Evolutionary conservation across 2,329 filamentous ascomycete species (phyloP), one percentile per base, ranked within the genome.

Genomic region (Nemania sp.): DNA sequence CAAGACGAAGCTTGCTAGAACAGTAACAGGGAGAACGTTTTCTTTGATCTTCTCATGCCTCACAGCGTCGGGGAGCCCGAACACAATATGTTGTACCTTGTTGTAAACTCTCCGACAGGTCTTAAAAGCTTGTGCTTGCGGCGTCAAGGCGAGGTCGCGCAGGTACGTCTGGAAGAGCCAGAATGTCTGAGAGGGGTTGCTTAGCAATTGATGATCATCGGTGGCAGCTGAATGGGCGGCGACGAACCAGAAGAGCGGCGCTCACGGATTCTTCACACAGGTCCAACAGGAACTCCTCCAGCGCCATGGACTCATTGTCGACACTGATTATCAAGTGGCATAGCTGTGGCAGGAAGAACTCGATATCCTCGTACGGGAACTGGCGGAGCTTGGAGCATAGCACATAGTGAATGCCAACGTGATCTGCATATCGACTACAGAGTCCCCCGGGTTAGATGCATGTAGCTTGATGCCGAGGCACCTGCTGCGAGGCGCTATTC

Each of bases 161-260:
- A 96, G 88, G 77, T 96, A 94, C 4, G 92, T 95, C 81, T 96
- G 93, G 80, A 96, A 94, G 59, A 96, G 87, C 93, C 93, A 96
- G 80, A 96, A 96, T 41, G 93, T 95, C 93, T 96, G 76, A 59
- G 54, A 64, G 29, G n/a, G n/a, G 67, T 70, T 67, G 51, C 66
- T 74, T 71, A 74, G 77, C 70, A 73, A 68, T 64, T 64, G 66
- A 59, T 64, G 66, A 59, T 66, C 72, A 63, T 62, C 57, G 68
- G 66, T 72, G 24, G 26, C 58, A 52, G 32, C 20, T 35, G 43
- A 58, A 67, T 70, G 66, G 58, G 67, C 57, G 57, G 45, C 54
- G 52, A 83, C 90, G 74, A 84, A 95, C 93, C 83, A 96, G 84
- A 73, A 96, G 84, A 68, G 93, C 92, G 70, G 92, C 92, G 74